phyloP scores from a whole-genome alignment of 2,329 filamentous ascomycete species.

The Pseudovirgaria hyperparasitica region DNA sequence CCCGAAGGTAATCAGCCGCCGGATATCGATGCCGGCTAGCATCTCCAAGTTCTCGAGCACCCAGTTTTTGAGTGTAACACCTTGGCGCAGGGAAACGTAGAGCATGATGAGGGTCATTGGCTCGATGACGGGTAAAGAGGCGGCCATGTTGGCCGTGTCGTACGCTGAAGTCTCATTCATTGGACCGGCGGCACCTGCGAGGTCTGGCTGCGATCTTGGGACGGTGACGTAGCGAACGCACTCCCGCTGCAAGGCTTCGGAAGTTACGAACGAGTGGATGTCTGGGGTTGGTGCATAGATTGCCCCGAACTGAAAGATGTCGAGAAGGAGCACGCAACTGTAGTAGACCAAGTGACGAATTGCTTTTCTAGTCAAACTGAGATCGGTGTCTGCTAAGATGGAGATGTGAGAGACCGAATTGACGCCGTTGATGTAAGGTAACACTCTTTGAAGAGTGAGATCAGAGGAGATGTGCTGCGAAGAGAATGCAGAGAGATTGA shows the following conservation, averaged over 20 bases:
- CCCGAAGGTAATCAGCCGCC: constrained; percentile 88
- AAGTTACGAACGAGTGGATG: constrained; percentile 66
- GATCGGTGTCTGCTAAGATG: constrained; percentile 69
- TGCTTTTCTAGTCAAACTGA: constrained; percentile 74
- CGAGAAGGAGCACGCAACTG: constrained; percentile 76
- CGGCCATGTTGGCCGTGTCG: background rate
- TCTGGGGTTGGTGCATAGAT: constrained; percentile 77
- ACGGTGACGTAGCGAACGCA: constrained; percentile 66
- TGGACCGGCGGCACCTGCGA: constrained; percentile 3
- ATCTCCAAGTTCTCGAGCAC: constrained; percentile 61
- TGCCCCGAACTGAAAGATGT: constrained; percentile 88
- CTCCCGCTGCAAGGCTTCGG: constrained; percentile 70
- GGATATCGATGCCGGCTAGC: constrained; percentile 68
- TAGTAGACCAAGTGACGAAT: constrained; percentile 88
- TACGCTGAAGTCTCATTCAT: background rate
- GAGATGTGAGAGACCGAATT: constrained; percentile 82
- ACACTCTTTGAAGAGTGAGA: constrained; percentile 64
- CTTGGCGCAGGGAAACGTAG: constrained; percentile 74
- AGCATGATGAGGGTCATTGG: constrained; percentile 53
- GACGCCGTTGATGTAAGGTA: constrained; percentile 80
- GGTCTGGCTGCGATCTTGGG: constrained; percentile 20
- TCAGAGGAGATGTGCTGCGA: constrained; percentile 48
- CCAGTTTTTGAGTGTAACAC: constrained; percentile 79
- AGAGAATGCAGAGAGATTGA: constrained; percentile 27
- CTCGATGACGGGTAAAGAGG: background rate